These are phyloP conservation scores for Thecaphora thlaspeos DNA, from an alignment of 1,284 basidiomycete genomes.

Conservation along the genomic window DNA sequence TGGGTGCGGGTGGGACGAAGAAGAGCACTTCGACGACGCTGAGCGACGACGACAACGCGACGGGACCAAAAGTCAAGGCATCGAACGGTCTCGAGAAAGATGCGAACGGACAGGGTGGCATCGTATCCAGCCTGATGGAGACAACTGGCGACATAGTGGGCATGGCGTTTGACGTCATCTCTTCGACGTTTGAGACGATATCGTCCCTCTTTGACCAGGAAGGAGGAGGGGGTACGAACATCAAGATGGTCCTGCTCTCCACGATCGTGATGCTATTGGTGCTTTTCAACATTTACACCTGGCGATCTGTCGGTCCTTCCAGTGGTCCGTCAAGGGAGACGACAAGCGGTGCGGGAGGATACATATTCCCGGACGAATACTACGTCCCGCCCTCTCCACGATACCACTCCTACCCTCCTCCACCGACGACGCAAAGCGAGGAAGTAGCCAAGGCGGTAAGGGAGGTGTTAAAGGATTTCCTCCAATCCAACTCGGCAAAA, in stretches of 20 bases:
- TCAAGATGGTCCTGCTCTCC: conserved; percentile 39
- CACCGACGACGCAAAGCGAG: too few species aligned
- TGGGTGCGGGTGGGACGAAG: conserved; percentile 7
- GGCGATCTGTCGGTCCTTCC: too few species aligned
- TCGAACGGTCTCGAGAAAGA: too few species aligned
- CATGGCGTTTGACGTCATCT: not conserved
- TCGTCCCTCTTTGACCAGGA: not conserved
- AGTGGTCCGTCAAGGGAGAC: conserved; percentile 7
- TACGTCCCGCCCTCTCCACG: conserved; percentile 15
- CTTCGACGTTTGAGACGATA: not conserved
- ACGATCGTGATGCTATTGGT: conserved; percentile 54
- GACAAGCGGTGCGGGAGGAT: conserved; percentile 17
- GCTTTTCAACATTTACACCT: conserved; percentile 55
- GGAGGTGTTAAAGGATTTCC: conserved; percentile 54
- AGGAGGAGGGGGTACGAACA: conserved; percentile 12
- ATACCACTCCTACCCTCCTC: too few species aligned
- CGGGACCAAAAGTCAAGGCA: not conserved
- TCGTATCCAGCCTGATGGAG: too few species aligned
- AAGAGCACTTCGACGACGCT: conserved; percentile 1
- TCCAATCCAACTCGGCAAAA: conserved; percentile 5
- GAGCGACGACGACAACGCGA: not conserved
- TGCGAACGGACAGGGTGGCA: conserved; percentile 3
- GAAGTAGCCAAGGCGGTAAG: conserved; percentile 51
- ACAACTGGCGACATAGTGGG: too few species aligned
- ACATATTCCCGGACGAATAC: conserved; percentile 21